Conservation (phyloP, 768 basidiomycete genomes). For the Kwoniella bestiolae region DNA sequence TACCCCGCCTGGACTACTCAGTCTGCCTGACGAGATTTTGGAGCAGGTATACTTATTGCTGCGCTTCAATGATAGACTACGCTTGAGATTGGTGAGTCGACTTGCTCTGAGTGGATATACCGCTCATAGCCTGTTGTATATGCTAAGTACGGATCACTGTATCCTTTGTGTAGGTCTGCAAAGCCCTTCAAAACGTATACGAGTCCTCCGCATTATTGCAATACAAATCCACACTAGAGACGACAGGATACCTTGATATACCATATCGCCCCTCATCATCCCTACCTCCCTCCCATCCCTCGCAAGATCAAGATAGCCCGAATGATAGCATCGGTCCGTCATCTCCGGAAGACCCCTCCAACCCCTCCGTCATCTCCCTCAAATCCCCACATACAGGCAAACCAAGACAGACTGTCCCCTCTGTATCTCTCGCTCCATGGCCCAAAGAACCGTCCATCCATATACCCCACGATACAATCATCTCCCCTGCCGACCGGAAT, state of each 20-base stretch:
- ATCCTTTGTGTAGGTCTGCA: constrained; percentile 23
- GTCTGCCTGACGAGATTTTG: constrained; percentile 41
- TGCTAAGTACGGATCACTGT: background rate
- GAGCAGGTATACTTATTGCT: constrained; percentile 39
- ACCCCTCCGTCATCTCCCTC: constrained; percentile 13
- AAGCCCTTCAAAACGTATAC: constrained; percentile 23
- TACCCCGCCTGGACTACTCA: background rate
- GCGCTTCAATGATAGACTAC: constrained; percentile 26
- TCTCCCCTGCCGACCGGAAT: constrained; percentile 36
- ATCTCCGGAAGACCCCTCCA: background rate
- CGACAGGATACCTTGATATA: constrained; percentile 39
- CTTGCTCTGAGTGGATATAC: background rate
- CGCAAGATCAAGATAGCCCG: background rate
- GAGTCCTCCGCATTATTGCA: constrained; percentile 33
- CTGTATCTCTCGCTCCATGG: constrained; percentile 13
- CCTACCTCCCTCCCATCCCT: background rate
- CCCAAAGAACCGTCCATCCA: constrained; percentile 11
- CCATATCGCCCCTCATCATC: constrained; percentile 21
- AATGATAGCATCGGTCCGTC: background rate
- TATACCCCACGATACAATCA: constrained; percentile 3
- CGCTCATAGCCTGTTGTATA: too few species aligned
- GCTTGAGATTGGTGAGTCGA: constrained; percentile 29
- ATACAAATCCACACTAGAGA: constrained; percentile 40
- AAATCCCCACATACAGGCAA: constrained; percentile 14
- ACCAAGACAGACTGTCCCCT: constrained; percentile 14